Percentiles rank a stretch among this genome's conserved stretches.
Evolutionary conservation across 495 filamentous ascomycete genomes (phyloP).

Genomic region (Achaetomiella virescens): DNA sequence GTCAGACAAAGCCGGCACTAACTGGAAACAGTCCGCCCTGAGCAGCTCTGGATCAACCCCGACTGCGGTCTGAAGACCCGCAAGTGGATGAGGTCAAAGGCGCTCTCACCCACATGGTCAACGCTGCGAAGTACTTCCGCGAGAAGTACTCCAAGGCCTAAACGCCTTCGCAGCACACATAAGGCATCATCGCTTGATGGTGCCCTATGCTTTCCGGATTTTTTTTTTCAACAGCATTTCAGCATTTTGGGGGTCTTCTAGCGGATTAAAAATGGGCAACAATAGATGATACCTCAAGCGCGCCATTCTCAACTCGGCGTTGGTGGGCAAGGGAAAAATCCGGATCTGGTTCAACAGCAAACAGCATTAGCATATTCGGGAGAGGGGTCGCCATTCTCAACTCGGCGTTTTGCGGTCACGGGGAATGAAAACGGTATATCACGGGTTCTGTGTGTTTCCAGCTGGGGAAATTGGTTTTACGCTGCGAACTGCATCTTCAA

Average conservation of each 20-base stretch:
- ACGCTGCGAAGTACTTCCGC: slow-evolving; percentile 94
- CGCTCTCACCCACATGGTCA: slow-evolving; percentile 86
- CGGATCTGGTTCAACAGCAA: slow-evolving; percentile 28
- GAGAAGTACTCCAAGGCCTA: slow-evolving; percentile 60
- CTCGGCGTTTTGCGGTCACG: slow-evolving; percentile 26
- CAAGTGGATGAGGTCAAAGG: slow-evolving; percentile 92
- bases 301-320: slow-evolving; percentile 35
- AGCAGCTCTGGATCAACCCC: slow-evolving; percentile 98
- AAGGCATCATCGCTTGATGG: slow-evolving; percentile 10
- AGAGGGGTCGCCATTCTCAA: slow-evolving; percentile 31
- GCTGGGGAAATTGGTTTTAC: background rate
- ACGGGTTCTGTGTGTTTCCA: slow-evolving; percentile 9
- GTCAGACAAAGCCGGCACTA: background rate
- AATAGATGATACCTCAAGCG: slow-evolving; percentile 32
- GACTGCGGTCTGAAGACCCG: slow-evolving; percentile 99
- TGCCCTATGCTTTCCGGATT: slow-evolving; percentile 25
- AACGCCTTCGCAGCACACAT: slow-evolving; percentile 6
- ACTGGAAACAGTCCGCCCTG: slow-evolving; percentile 42
- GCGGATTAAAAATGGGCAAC: slow-evolving; percentile 28
- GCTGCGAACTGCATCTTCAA: slow-evolving; percentile 21
- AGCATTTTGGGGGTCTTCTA: slow-evolving; percentile 32
- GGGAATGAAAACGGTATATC: slow-evolving; percentile 14
- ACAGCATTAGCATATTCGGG: slow-evolving; percentile 26
- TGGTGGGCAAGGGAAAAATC: slow-evolving; percentile 25
- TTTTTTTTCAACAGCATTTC: slow-evolving; percentile 38